Evolutionary conservation across 495 filamentous ascomycete genomes (phyloP), one percentile per base, ranked within the genome.

Genomic region (Aspergillus sclerotioniger): DNA sequence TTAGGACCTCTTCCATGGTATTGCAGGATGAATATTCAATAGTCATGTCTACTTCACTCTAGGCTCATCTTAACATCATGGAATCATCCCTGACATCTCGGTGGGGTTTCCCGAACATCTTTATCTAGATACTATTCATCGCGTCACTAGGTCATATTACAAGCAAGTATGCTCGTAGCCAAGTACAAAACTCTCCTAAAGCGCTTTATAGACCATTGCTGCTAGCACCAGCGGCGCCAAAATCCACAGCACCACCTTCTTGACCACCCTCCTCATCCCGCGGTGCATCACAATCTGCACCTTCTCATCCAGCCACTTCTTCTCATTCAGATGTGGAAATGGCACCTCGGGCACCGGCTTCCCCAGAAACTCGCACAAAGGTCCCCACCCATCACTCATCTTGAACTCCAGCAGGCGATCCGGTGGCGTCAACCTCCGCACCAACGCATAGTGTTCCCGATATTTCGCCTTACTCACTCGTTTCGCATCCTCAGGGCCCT

Each of bases 401-500:
- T 70, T 57, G 63, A 70, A 80, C 19, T 78, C 68, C 39, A 82
- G 62, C 53, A 82, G 54, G 8, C 69, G 61, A 0, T 74, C 75
- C 16, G 68, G 64, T 4, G 76, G 76, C 1, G 71, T 67, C n/a
- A 78, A 31, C 3, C 63, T 54, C 43, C 70, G 57, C 1, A 80
- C 62, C 16, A 62, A 51, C 16, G 56, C 57, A 45, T 71, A 66
- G 45, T 74, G 68, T 10, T 71, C 66, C 21, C 44, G 51, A 31
- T 68, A 71, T 17, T 44, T 59, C 12, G 43, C 33, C 31, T 13
- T 53, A 20, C 45, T 55, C 16, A 17, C 10, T 19, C 46, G 44
- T 46, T 39, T 16, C 17, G 19, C 35, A 19, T 35, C 47, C 46
- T 9, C 53, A 28, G 15, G 29, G 10, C 33, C 31, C 50, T 39